Evolutionary conservation across 2,329 filamentous ascomycete genomes (phyloP), one percentile per base, ranked within the genome.

Genomic region (Cordyceps fumosorosea): DNA sequence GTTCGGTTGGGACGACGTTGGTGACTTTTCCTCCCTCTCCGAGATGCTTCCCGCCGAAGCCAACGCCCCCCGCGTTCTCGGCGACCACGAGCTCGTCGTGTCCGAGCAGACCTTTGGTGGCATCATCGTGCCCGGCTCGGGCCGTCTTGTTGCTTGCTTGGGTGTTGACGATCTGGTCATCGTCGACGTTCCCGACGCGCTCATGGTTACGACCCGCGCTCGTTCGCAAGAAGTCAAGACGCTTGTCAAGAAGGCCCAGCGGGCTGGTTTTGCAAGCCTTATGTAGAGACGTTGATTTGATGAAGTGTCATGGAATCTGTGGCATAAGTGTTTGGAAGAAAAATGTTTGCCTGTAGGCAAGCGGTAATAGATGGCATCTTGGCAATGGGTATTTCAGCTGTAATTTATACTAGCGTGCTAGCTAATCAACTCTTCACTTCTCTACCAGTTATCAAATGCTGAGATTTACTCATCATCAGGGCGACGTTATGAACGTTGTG

Each of bases 1-100:
- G 7, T 69, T 69, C 47, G 68, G 67, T 64, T 69, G 68, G 68
- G 68, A 69, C 40, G 68, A 69, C 60, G 68, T 69, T 26, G 68
- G 68, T 65, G 68, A 69, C 63, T 69, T 69, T 47, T 69, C 68
- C 10, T 69, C 68, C 18, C 60, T 69, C 37, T 65, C 68, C 1
- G 68, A 69, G 58, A 69, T 69, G 68, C 65, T 69, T 58, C 68
- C 68, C 34, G 67, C 68, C 50, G 68, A 68, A 29, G 64, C 65
- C 22, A 69, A 69, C 59, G 62, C 59, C 8, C 68, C 68, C 16
- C 65, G 67, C 22, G 62, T 69, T 40, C 60, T 69, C 8, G 68
- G 68, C 24, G 67, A 69, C 42, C 64, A 62, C 45, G 67, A 64
- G 22, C 65, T 69, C 10, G 68, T 69, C 45, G 67, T 69, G 29